Evolutionary conservation across 2,329 filamentous ascomycete species (phyloP).

Genomic region (Ophiostoma ulmi): DNA sequence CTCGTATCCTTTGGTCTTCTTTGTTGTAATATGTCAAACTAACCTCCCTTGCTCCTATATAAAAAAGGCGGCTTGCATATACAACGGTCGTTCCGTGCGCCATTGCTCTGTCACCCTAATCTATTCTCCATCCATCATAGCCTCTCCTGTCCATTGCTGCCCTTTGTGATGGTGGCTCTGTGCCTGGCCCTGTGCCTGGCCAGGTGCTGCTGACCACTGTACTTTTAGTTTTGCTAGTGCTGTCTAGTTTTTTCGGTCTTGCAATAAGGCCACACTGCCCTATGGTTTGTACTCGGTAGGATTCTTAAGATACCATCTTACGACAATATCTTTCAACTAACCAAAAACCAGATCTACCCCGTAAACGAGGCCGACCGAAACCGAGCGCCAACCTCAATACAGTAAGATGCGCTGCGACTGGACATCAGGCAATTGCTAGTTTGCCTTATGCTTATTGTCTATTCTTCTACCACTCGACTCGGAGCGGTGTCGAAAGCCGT

Average conservation of each 20-base stretch:
- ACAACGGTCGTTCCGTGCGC: neutral
- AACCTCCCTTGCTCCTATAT: too few relatives aligned
- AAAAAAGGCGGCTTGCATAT: neutral
- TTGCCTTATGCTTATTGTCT: neutral
- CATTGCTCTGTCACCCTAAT: neutral
- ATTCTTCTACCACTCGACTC: neutral
- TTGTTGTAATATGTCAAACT: too few relatives aligned
- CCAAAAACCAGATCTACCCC: neutral
- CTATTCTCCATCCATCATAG: neutral
- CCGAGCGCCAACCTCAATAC: constrained; percentile 8
- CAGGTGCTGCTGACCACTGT: neutral
- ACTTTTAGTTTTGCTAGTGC: neutral
- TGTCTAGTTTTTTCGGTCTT: neutral
- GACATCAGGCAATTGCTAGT: neutral
- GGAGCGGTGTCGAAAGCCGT: neutral
- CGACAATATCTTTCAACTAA: too few relatives aligned
- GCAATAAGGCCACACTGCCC: neutral
- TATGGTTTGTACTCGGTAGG: neutral
- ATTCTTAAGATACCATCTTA: neutral
- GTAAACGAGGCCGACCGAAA: neutral
- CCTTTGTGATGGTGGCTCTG: neutral
- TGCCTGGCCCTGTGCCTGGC: neutral
- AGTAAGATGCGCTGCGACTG: neutral
- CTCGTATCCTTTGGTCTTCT: too few relatives aligned
- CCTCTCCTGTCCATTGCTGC: neutral